Evolutionary conservation across 2,329 filamentous ascomycete genomes (phyloP), one percentile per base, ranked within the genome.

Genomic region (Pseudogymnoascus sp.): DNA sequence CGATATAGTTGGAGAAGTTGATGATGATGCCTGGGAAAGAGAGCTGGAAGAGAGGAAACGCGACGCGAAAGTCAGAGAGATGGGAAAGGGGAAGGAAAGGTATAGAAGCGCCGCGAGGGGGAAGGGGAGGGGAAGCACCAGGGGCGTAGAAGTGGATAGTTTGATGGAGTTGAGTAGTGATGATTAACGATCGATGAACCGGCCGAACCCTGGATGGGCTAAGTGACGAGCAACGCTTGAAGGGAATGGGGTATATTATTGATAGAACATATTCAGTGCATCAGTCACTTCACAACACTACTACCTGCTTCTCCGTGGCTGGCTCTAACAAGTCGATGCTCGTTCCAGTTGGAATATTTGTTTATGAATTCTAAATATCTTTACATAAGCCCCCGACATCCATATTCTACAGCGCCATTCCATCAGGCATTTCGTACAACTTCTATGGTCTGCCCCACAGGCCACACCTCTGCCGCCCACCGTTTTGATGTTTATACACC

Each of bases 121-220:
- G 6, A 59, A 41, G 21, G 58, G 33, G 17, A 31, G 33, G 3
- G 74, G 66, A 61, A 66, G 60, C 35, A 69, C 72, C 31, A 65
- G 69, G 62, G 68, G 65, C 13, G 68, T 70, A 51, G 75, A 72
- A 61, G 77, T 72, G 5, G 78, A 79, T 63, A 79, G 77, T 65
- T 78, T 82, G 73, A 79, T 85, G 75, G 82, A 83, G 44, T 76
- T 83, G 76, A 81, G 80, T 63, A 83, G 85, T 68, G 81, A 81
- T 61, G 48, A 55, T 55, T 55, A 55, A 55, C 48, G 48, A 55
- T 55, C 12, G 29, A 33, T 55, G 48, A 21, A 13, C 15, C 15
- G 48, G 29, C 48, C 15, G 48, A 55, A 29, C 27, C 29, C 15
- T 33, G 29, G 29, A 21, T 55, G 48, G 48, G 48, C 29, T 17